Percentiles rank a stretch among this genome's conserved stretches.
Evolutionary conservation across 164 flowering plant species (phyloP).

Genomic region (Vitis labrusca): DNA sequence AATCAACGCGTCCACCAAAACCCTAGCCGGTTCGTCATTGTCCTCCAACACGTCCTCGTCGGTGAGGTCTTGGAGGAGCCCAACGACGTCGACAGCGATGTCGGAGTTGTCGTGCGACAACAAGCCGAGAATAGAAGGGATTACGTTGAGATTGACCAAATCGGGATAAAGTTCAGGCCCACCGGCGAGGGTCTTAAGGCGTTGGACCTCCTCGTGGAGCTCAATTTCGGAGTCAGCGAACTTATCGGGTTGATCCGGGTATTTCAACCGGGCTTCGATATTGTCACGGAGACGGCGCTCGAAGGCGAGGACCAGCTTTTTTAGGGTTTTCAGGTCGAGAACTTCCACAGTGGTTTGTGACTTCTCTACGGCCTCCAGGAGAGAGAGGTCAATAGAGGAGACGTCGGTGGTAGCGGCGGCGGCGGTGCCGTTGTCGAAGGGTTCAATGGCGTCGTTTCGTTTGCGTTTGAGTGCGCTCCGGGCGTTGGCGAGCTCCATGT

Average conservation of each 20-base stretch:
- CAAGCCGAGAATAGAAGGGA: conserved; percentile 71
- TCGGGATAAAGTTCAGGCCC: conserved; percentile 94
- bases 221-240: conserved; percentile 93
- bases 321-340: conserved; percentile 73
- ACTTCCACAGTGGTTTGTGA: conserved; percentile 70
- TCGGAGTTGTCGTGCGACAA: conserved; percentile 82
- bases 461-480: conserved; percentile 1
- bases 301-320: conserved; percentile 77
- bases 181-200: conserved; percentile 83
- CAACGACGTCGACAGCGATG: conserved; percentile 78
- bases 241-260: conserved; percentile 81
- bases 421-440: conserved; percentile 11
- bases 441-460: conserved; percentile 1
- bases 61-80: conserved; percentile 77
- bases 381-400: conserved; percentile 58
- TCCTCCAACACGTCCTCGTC: conserved; percentile 90
- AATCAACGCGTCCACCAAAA: conserved; percentile 65
- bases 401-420: background rate
- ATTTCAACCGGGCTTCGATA: conserved; percentile 90
- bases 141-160: conserved; percentile 56
- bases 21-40: conserved; percentile 67
- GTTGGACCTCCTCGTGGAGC: conserved; percentile 90
- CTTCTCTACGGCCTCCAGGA: conserved; percentile 90
- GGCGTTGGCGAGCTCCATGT: too few relatives aligned
- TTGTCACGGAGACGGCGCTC: conserved; percentile 92